Conservation (phyloP, 129 eudicot genomes). For the Silybum marianum region DNA sequence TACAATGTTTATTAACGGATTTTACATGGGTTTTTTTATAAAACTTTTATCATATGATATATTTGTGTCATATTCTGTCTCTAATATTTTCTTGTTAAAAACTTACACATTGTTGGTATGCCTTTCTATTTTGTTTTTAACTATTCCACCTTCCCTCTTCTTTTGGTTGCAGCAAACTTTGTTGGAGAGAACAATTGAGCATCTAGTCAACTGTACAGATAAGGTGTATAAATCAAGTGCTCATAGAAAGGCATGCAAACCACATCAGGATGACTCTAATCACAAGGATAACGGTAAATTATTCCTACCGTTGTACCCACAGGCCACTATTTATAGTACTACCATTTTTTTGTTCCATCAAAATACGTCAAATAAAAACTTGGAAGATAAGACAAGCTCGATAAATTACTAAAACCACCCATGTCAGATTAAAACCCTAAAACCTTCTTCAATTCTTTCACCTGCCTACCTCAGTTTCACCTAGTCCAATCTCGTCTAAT, state of each 20-base stretch:
- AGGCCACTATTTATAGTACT: background rate
- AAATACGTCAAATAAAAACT: background rate
- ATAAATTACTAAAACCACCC: background rate
- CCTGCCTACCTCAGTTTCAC: too few species aligned
- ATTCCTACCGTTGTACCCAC: too few species aligned
- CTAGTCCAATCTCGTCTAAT: too few species aligned
- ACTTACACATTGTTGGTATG: background rate
- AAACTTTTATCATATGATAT: background rate
- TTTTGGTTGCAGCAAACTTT: slow-evolving; percentile 41
- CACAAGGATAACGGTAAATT: slow-evolving; percentile 39
- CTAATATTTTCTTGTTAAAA: background rate
- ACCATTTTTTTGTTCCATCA: background rate
- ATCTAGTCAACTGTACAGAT: slow-evolving; percentile 59
- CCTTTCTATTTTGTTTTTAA: slow-evolving; percentile 10
- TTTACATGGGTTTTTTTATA: background rate
- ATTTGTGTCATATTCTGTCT: background rate
- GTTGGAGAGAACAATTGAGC: slow-evolving; percentile 64
- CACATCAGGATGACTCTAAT: slow-evolving; percentile 15
- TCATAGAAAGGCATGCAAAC: slow-evolving; percentile 31
- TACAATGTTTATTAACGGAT: background rate
- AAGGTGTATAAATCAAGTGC: slow-evolving; percentile 38
- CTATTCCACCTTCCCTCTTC: background rate
- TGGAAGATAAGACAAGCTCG: background rate
- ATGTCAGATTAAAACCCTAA: background rate
- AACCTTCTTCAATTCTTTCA: too few species aligned